These are phyloP conservation scores for Clitocybe nebularis DNA, from an alignment of 1,284 basidiomycete genomes.

Conservation along the genomic window DNA sequence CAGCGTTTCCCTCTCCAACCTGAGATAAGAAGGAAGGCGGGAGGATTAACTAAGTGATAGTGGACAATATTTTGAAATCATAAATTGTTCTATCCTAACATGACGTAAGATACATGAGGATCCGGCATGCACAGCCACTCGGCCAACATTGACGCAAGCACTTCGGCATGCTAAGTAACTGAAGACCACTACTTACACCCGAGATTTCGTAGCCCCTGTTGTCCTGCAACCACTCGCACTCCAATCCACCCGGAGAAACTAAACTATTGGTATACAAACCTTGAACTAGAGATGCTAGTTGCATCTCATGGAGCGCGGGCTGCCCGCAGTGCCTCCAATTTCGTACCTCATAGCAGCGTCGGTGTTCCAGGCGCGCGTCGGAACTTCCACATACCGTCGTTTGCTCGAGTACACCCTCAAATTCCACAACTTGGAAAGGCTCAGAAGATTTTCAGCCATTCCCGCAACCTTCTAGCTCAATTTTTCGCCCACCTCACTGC, in stretches of 20 bases:
- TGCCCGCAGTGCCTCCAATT: slow-evolving; percentile 34
- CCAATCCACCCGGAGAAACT: slow-evolving; percentile 13
- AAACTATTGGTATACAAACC: slow-evolving; percentile 6
- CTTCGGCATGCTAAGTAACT: background rate
- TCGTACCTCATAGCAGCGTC: slow-evolving; percentile 23
- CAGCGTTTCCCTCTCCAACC: slow-evolving; percentile 31
- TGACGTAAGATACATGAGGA: slow-evolving; percentile 41
- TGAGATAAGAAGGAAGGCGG: slow-evolving; percentile 28
- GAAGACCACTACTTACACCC: background rate
- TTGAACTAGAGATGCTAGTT: slow-evolving; percentile 39
- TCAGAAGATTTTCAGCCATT: slow-evolving; percentile 47
- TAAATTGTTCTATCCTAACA: slow-evolving; percentile 25
- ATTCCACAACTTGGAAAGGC: slow-evolving; percentile 31
- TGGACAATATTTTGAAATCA: slow-evolving; percentile 28
- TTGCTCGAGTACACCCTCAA: slow-evolving; percentile 21
- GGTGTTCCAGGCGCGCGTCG: slow-evolving; percentile 29
- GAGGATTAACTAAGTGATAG: slow-evolving; percentile 28
- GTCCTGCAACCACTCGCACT: slow-evolving; percentile 1
- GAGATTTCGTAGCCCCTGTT: slow-evolving; percentile 27
- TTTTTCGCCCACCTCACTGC: slow-evolving; percentile 56
- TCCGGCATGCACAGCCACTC: slow-evolving; percentile 28
- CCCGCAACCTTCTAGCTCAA: slow-evolving; percentile 49
- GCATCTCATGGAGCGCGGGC: slow-evolving; percentile 49
- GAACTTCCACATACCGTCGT: slow-evolving; percentile 41
- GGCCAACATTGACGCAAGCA: slow-evolving; percentile 4